Conservation (phyloP, 495 filamentous ascomycete genomes). For the Amphirosellinia nigrospora region DNA sequence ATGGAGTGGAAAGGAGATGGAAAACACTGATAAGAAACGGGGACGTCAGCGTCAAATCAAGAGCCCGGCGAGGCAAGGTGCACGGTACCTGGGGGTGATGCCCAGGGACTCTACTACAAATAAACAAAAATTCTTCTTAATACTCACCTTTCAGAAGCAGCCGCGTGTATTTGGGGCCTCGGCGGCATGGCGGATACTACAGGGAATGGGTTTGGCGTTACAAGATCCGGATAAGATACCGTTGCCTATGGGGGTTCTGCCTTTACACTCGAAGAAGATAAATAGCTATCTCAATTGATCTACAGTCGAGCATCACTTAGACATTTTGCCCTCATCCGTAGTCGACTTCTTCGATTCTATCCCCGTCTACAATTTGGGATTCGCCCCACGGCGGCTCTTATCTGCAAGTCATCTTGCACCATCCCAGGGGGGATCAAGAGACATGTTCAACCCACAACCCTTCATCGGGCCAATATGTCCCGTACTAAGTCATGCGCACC, state of each 20-base stretch:
- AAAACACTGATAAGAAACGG: constrained; percentile 67
- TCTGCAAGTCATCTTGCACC: constrained; percentile 19
- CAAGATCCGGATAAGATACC: constrained; percentile 23
- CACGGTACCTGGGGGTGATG: constrained; percentile 60
- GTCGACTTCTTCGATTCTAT: neutral
- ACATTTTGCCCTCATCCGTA: neutral
- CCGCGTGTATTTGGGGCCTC: neutral
- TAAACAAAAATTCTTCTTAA: neutral
- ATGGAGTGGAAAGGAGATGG: constrained; percentile 72
- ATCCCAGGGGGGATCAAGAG: constrained; percentile 4
- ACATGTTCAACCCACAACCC: constrained; percentile 14
- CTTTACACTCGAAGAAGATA: constrained; percentile 18
- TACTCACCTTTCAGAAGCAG: neutral
- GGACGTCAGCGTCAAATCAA: constrained; percentile 63
- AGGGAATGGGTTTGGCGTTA: constrained; percentile 18
- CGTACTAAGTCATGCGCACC: neutral
- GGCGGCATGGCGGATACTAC: constrained; percentile 7
- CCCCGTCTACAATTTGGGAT: neutral
- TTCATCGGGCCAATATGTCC: constrained; percentile 6
- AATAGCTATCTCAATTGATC: constrained; percentile 2
- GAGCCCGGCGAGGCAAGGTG: constrained; percentile 53
- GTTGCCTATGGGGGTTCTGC: constrained; percentile 18
- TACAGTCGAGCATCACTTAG: neutral
- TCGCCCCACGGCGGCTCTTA: neutral
- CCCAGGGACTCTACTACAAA: constrained; percentile 8